phyloP scores from a whole-genome alignment of 2,329 filamentous ascomycete genomes.

The Penicillium sp. region DNA sequence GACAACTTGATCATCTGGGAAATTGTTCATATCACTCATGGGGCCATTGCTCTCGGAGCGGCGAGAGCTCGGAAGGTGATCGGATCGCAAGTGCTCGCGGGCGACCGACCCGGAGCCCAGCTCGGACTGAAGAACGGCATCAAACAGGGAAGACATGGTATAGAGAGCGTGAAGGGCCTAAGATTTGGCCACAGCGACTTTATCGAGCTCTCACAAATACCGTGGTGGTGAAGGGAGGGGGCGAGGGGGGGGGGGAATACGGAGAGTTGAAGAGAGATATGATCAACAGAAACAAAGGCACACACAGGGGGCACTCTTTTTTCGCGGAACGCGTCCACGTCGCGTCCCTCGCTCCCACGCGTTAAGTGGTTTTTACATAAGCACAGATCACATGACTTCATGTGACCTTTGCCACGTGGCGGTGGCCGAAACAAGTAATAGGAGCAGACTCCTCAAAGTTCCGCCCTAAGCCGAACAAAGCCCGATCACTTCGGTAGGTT shows the following conservation, averaged over 20 bases:
- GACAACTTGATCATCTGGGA: conserved; percentile 63
- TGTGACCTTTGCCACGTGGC: neutral
- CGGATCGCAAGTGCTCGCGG: conserved; percentile 34
- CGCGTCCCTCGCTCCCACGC: neutral
- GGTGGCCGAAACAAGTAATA: neutral
- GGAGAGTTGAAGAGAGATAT: neutral
- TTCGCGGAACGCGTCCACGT: neutral
- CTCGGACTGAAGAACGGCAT: conserved; percentile 44
- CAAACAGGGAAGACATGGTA: conserved; percentile 43
- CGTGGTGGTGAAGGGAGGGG: neutral
- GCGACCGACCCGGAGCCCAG: conserved; percentile 36
- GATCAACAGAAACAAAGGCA: neutral
- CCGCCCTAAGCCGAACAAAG: neutral
- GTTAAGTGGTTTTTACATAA: conserved; percentile 3
- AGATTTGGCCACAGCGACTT: neutral
- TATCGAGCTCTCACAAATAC: neutral
- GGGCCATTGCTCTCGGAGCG: conserved; percentile 53
- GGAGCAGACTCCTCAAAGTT: neutral
- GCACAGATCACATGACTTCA: neutral
- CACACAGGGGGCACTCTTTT: conserved; percentile 2
- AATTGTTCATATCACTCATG: conserved; percentile 58
- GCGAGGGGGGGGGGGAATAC: neutral
- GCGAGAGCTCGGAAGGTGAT: conserved; percentile 54
- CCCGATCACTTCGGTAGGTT: neutral
- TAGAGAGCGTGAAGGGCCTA: conserved; percentile 12